Evolutionary conservation across 306 rosid species (phyloP), one percentile per base, ranked within the genome.

Genomic region (Ormosia emarginata): DNA sequence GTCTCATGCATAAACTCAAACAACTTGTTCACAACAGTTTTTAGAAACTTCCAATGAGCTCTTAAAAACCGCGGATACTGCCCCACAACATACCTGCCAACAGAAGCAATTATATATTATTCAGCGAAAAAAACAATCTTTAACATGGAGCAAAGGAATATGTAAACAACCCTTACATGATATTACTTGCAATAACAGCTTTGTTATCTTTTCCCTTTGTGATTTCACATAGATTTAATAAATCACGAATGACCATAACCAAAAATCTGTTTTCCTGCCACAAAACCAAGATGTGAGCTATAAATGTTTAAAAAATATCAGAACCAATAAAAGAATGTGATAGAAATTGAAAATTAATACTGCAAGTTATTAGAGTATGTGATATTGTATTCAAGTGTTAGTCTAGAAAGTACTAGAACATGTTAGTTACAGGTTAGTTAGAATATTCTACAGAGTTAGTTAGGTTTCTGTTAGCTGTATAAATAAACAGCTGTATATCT

Each of bases 221-320:
- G 85, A 96, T 92, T 87, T 96, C 98, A 79, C 99, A 96, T 50
- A 93, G 86, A 85, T 96, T 96, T 74, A 96, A 84, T 39, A 96
- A 91, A 89, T 96, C 97, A 10, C 99, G 98, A 80, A 96, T 96
- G 84, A 93, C 99, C 99, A 96, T 93, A 80, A 96, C 99, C 94
- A 96, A 93, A 87, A 93, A 96, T 69, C 98, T 91, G 88, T 92
- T 96, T 88, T 96, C 99, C 99, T 96, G 96, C 64, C 75, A 78
- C 50, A 81, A 40, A 75, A 44, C 18, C 49, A 81, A 76, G 75
- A 80, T 74, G n/a, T 34, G 77, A 73, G 71, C 68, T 10, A 64
- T 53, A 62, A 79, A 72, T 13, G 18, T 24, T 24, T 40, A 10
- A 56, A 74, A 74, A 62, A 50, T 41, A 37, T 8, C 8, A 18